Evolutionary conservation across 148 eudicot species (phyloP).

Genomic region (Vaccinium myrtillus): DNA sequence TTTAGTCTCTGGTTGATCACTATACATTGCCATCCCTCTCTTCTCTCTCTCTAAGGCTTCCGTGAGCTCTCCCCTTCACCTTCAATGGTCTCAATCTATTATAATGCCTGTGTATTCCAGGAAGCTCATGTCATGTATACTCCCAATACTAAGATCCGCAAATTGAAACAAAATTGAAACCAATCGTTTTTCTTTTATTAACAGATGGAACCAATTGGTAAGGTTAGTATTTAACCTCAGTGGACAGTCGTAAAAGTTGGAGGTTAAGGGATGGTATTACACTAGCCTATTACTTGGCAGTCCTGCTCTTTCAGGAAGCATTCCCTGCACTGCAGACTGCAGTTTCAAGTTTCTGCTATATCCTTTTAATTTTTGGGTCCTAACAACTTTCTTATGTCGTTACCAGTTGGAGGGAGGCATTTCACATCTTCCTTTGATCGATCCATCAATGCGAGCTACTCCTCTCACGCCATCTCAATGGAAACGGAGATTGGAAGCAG

Average conservation of each 20-base stretch:
- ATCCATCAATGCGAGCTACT: conserved; percentile 75
- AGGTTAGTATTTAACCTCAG: background rate
- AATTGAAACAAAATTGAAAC: too few species aligned
- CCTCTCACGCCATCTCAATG: conserved; percentile 80
- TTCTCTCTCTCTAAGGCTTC: too few species aligned
- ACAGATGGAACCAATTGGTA: background rate
- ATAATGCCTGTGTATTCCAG: too few species aligned
- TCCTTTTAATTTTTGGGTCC: conserved; percentile 9
- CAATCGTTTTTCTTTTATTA: background rate
- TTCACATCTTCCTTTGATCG: conserved; percentile 80
- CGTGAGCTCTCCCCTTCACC: too few species aligned
- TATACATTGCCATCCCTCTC: too few species aligned
- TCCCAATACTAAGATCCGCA: too few species aligned
- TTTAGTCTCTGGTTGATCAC: too few species aligned
- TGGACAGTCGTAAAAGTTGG: background rate
- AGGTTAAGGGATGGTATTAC: background rate
- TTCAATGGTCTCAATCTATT: too few species aligned
- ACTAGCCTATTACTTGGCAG: background rate
- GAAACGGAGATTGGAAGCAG: conserved; percentile 52
- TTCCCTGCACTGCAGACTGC: background rate
- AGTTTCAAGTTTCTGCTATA: background rate
- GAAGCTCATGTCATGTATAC: too few species aligned
- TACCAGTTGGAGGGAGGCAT: conserved; percentile 83
- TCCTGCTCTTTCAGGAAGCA: background rate
- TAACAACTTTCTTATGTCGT: conserved; percentile 8